Base-by-base conservation (phyloP, 2,329 filamentous ascomycete species). In the Lithohypha guttulata region DNA sequence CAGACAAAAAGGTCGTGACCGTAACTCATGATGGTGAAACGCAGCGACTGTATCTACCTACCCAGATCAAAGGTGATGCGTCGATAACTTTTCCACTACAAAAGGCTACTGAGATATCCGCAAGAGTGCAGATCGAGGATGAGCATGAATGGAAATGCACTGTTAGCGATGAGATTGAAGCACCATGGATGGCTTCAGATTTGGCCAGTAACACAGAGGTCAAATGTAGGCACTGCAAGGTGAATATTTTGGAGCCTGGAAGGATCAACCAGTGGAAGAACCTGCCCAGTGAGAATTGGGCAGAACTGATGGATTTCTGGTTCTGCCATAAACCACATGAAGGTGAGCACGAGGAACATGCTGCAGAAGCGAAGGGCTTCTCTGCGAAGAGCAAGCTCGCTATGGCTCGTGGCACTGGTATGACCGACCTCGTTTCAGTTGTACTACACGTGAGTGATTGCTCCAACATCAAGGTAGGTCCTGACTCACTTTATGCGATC, bases 231-330 rank as follows among this genome's bases (percentile, higher is more conserved):
- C 42, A 44, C 10, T 69, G 66, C 44, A 49, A 45, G 5, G 48
- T 48, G 17, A 25, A 43, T 3, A 42, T 66, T 19, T 36, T 66
- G 17, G 43, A 51, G 3, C 25, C 50, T 17, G 30, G 32, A 10
- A 27, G 28, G 3, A 64, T 75, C 6, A 62, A 59, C 26, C 59
- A 63, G 25, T 98, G 91, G 89, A 94, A 89, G 61, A 86, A 98
- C 55, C 65, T 98, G 13, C 91, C 91, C 0, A 94, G 86, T 55
- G 86, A 93, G 52, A 89, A 94, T 54, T 98, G 91, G 91, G 93
- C 91, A 0, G 91, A 98, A 63, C 93, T 98, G 87, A 98, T 98
- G 91, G 93, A 98, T 59, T 93, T 98, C 51, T 98, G 91, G 91
- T 93, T 98, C 60, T 98, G 91, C 55, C 91, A 98, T 60, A 96